These are phyloP conservation scores for Periconia digitata DNA, from an alignment of 2,329 filamentous ascomycete genomes.

Conservation along the genomic window DNA sequence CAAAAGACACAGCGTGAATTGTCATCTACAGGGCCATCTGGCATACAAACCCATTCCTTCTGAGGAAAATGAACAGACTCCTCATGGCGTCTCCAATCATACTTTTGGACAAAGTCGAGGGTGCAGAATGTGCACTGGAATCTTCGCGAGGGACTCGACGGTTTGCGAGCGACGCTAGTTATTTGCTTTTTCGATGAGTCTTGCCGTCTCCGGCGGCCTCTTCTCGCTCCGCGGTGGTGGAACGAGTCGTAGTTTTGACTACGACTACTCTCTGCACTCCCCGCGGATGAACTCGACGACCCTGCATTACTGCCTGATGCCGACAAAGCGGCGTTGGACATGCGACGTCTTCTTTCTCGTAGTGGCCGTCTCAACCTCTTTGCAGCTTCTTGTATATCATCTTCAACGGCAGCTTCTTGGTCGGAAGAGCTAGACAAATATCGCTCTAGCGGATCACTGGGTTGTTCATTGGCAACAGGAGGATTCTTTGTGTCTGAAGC, in stretches of 20 bases:
- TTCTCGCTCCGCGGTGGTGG: conserved; percentile 17
- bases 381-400: conserved; percentile 14
- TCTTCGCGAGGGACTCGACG: conserved; percentile 27
- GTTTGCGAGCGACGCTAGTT: conserved; percentile 16
- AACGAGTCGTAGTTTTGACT: neutral
- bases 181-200: conserved; percentile 7
- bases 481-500: neutral
- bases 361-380: conserved; percentile 1
- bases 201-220: conserved; percentile 25
- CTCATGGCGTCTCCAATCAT: conserved; percentile 64
- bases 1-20: conserved; percentile 54
- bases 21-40: conserved; percentile 48
- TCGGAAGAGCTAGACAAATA: conserved; percentile 26
- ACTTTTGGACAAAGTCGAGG: conserved; percentile 54
- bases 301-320: conserved; percentile 15
- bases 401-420: conserved; percentile 23
- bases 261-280: conserved; percentile 17
- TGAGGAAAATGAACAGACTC: conserved; percentile 63
- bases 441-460: conserved; percentile 17
- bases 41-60: conserved; percentile 61
- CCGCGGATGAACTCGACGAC: conserved; percentile 19
- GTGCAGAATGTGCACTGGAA: conserved; percentile 58
- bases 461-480: conserved; percentile 4
- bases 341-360: conserved; percentile 1
- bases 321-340: conserved; percentile 7